phyloP scores from a whole-genome alignment of 2,329 filamentous ascomycete genomes.

The Neofusicoccum sp. region DNA sequence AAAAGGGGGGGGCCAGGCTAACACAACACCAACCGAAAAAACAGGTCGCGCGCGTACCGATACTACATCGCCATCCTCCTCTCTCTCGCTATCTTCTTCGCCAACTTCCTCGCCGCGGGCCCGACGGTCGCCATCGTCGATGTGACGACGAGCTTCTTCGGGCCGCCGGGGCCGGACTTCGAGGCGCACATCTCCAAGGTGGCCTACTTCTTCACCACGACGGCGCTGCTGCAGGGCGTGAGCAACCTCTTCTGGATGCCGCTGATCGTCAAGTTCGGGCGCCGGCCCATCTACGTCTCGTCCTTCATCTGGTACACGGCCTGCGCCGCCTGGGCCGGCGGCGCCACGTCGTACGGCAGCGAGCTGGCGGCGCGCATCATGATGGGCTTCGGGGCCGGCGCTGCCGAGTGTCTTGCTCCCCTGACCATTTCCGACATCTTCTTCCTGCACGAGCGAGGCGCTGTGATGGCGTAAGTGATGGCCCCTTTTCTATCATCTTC shows the following conservation, averaged over 20 bases:
- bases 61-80: constrained; percentile 52
- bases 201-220: constrained; percentile 55
- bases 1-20: too few relatives aligned
- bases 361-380: constrained; percentile 48
- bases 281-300: constrained; percentile 33
- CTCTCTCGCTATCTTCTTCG: constrained; percentile 55
- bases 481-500: background rate
- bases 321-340: constrained; percentile 25
- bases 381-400: constrained; percentile 54
- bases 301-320: constrained; percentile 25
- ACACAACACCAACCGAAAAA: background rate
- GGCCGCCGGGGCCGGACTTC: constrained; percentile 33
- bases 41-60: constrained; percentile 43
- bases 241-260: constrained; percentile 40
- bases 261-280: constrained; percentile 37
- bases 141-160: constrained; percentile 47
- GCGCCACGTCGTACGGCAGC: constrained; percentile 23
- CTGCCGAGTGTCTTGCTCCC: constrained; percentile 50
- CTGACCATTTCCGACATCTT: constrained; percentile 57
- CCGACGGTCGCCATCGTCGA: constrained; percentile 52
- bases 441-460: constrained; percentile 56
- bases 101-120: constrained; percentile 57
- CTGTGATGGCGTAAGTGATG: constrained; percentile 48
- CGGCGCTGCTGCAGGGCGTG: constrained; percentile 50
- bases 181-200: constrained; percentile 41